Evolutionary conservation across 2,329 filamentous ascomycete genomes (phyloP).

Genomic region (Phialophora expanda): DNA sequence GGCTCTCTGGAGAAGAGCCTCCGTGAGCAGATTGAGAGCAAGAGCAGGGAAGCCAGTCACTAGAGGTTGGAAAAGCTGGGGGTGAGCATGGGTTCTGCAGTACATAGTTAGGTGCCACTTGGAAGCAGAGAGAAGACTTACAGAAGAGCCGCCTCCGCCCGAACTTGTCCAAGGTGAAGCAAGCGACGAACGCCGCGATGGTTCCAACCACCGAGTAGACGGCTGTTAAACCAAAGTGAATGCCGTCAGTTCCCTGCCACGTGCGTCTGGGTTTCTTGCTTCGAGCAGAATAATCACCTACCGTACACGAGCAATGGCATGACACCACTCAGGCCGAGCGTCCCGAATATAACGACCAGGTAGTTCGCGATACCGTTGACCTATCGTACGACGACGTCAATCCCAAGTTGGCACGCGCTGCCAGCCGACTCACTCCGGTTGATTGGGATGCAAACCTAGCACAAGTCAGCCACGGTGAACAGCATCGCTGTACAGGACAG

Average conservation of each 20-base stretch:
- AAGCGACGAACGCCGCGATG: conserved; percentile 63
- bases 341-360: conserved; percentile 46
- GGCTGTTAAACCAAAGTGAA: conserved; percentile 4
- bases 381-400: conserved; percentile 12
- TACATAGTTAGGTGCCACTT: no score
- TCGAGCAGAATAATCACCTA: conserved; percentile 6
- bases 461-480: background rate
- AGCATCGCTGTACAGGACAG: conserved; percentile 23
- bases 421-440: conserved; percentile 37
- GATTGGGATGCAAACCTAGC: conserved; percentile 41
- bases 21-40: conserved; percentile 47
- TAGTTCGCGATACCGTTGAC: conserved; percentile 46
- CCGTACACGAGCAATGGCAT: conserved; percentile 52
- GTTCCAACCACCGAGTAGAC: conserved; percentile 49
- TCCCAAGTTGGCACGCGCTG: no score
- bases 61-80: background rate
- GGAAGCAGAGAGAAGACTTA: conserved; percentile 8
- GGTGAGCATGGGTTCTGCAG: background rate
- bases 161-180: conserved; percentile 46
- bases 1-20: conserved; percentile 45
- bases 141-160: conserved; percentile 49
- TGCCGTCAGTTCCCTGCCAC: no score
- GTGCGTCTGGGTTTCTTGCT: no score
- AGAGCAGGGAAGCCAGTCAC: conserved; percentile 50
- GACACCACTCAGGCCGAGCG: conserved; percentile 45